These are phyloP conservation scores for Hysterium pulicare DNA, from an alignment of 2,329 filamentous ascomycete species.

Conservation along the genomic window DNA sequence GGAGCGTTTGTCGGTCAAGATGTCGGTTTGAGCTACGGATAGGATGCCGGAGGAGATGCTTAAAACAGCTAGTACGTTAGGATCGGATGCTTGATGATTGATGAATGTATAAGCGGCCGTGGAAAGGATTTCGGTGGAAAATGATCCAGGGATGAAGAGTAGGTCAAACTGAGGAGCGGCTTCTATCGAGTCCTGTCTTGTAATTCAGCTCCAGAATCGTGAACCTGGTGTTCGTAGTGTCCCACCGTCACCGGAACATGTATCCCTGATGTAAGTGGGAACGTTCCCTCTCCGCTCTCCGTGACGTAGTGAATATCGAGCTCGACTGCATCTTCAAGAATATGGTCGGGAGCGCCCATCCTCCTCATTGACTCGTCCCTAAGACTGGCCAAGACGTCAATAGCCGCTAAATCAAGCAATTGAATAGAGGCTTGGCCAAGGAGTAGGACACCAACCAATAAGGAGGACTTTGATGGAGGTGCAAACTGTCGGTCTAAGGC, in stretches of 20 bases:
- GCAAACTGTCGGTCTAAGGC: constrained; percentile 30
- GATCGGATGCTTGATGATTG: constrained; percentile 21
- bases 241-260: constrained; percentile 39
- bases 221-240: constrained; percentile 4
- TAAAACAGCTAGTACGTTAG: constrained; percentile 25
- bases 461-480: constrained; percentile 31
- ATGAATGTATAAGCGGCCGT: constrained; percentile 24
- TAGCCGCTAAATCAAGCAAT: constrained; percentile 29
- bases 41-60: constrained; percentile 31
- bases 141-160: constrained; percentile 33
- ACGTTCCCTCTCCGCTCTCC: constrained; percentile 35
- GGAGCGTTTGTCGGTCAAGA: constrained; percentile 24
- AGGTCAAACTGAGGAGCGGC: constrained; percentile 35
- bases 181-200: constrained; percentile 34
- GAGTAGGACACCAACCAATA: constrained; percentile 32
- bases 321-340: constrained; percentile 31
- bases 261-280: constrained; percentile 32
- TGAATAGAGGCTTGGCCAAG: constrained; percentile 27
- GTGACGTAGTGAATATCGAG: constrained; percentile 37
- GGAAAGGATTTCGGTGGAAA: constrained; percentile 20
- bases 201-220: constrained; percentile 13
- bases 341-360: constrained; percentile 19
- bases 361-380: constrained; percentile 24
- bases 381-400: constrained; percentile 33
- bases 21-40: constrained; percentile 24